Base-by-base conservation (phyloP, 495 filamentous ascomycete genomes). In the Hypoxylon perforatum region DNA sequence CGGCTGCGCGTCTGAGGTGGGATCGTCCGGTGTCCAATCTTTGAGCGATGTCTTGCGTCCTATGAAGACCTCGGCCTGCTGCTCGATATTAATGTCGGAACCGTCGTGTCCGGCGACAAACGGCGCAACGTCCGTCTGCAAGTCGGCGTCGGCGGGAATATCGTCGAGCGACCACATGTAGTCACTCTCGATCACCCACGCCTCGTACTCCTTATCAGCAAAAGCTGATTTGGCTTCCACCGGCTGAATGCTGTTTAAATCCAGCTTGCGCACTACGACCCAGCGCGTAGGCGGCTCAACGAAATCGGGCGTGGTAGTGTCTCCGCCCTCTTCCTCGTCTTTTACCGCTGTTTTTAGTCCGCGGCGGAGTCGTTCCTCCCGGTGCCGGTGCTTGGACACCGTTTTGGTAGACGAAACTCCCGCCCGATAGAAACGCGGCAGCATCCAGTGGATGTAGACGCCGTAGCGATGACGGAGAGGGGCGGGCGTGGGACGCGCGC, bases 141-240 rank as follows among this genome's bases (percentile, higher is more conserved):
- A 70, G 54, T 86, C 85, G 0, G 67, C 61, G 1, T 70, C 12
- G 14, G 33, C 23, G 0, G 48, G 52, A 23, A 80, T 51, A 4
- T 77, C 61, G 19, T 81, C 73, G 0, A 86, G 65, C 6, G 65
- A 61, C 12, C 73, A 57, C 4, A 67, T 8, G 0, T 73, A 47
- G 65, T 87, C 82, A 48, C 78, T 82, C 57, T 87, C 82, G 0
- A 87, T 55, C 2, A 87, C 67, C 82, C 82, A 87, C 0, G 75
- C 70, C 25, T 76, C 30, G 46, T 78, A 57, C 39, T 73, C 57
- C 4, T 41, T 51, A 14, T 55, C 57, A 15, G 11, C 25, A 17
- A 56, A 59, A 10, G 15, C 21, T 18, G 76, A 41, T 5, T 69
- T 57, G 0, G 46, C 56, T 0, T 64, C 54, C 5, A 25, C 49